A percentile compares a stretch with the other conserved stretches of the same genome.
Evolutionary conservation across 2,329 filamentous ascomycete species (phyloP).

Genomic region (Trichoderma aggressivum): DNA sequence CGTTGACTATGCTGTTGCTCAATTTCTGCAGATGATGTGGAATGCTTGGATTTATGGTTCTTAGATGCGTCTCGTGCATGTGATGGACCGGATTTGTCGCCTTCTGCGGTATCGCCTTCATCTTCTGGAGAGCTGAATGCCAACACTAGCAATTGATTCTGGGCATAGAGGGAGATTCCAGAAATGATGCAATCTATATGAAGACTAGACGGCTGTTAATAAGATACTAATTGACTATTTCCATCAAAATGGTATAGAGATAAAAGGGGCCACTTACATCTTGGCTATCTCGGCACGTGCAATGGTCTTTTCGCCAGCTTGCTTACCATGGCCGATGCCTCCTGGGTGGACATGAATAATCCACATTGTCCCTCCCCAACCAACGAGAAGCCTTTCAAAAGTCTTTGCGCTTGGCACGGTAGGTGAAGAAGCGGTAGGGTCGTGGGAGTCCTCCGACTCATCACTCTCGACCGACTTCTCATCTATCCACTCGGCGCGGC

Average conservation of each 20-base stretch:
- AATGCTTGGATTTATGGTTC: constrained; percentile 42
- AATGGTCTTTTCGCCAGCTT: constrained; percentile 65
- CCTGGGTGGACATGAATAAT: constrained; percentile 86
- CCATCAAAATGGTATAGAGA: neutral
- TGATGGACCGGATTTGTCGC: constrained; percentile 25
- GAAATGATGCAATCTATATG: constrained; percentile 98
- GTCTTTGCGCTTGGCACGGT: constrained; percentile 44
- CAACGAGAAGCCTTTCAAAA: constrained; percentile 80
- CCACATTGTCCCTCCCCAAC: constrained; percentile 96
- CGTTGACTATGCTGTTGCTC: constrained; percentile 64
- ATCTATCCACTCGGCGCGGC: constrained; percentile 88
- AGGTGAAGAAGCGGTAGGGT: constrained; percentile 44
- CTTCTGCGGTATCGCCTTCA: constrained; percentile 54
- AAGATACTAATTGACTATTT: neutral
- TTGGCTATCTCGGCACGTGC: constrained; percentile 88
- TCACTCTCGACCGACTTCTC: constrained; percentile 74
- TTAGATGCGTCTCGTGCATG: constrained; percentile 27
- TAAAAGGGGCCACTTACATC: constrained; percentile 58
- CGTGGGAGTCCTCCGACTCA: constrained; percentile 45
- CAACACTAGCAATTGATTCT: constrained; percentile 83
- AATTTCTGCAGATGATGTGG: constrained; percentile 49
- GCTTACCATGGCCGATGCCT: constrained; percentile 60
- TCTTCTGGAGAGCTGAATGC: constrained; percentile 79
- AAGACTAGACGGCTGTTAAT: constrained; percentile 51
- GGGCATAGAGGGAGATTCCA: constrained; percentile 93